These are phyloP conservation scores for Conticribra guillardii DNA, from an alignment of 108 stramenopile genomes.

Conservation along the genomic window DNA sequence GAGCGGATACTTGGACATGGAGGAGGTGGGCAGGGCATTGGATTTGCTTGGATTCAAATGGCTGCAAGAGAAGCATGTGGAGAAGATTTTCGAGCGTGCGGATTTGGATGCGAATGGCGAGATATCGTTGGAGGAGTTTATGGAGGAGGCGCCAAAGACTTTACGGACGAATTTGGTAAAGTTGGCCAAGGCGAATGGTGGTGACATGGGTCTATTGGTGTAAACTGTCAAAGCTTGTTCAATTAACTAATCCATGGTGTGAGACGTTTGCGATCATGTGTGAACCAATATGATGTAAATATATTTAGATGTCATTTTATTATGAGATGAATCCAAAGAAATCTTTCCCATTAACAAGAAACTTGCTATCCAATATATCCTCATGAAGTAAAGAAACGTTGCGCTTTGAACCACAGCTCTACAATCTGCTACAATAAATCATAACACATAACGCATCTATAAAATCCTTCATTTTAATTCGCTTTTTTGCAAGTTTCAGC, in stretches of 20 bases:
- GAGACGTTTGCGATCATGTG: no score
- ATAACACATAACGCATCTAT: no score
- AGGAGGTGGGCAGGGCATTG: conserved; percentile 62
- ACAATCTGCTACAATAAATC: no score
- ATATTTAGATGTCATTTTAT: no score
- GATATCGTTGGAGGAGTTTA: conserved; percentile 76
- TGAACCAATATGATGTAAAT: no score
- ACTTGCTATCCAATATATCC: no score
- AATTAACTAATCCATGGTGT: no score
- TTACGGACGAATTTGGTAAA: conserved; percentile 79
- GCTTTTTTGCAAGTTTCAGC: conserved; percentile 22
- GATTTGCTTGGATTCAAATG: conserved; percentile 68
- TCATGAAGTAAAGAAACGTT: no score
- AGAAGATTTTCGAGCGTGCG: conserved; percentile 74
- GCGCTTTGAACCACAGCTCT: no score
- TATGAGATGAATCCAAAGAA: no score
- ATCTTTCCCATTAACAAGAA: no score
- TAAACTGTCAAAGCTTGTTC: no score
- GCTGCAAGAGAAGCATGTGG: conserved; percentile 78
- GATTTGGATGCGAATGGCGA: conserved; percentile 68
- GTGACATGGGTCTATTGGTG: conserved; percentile 81
- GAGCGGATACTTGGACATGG: conserved; percentile 64
- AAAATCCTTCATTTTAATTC: background rate
- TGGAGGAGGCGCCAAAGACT: conserved; percentile 74
- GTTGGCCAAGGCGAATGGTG: conserved; percentile 89